Evolutionary conservation across 306 rosid genomes (phyloP).

Genomic region (Cicer arietinum): DNA sequence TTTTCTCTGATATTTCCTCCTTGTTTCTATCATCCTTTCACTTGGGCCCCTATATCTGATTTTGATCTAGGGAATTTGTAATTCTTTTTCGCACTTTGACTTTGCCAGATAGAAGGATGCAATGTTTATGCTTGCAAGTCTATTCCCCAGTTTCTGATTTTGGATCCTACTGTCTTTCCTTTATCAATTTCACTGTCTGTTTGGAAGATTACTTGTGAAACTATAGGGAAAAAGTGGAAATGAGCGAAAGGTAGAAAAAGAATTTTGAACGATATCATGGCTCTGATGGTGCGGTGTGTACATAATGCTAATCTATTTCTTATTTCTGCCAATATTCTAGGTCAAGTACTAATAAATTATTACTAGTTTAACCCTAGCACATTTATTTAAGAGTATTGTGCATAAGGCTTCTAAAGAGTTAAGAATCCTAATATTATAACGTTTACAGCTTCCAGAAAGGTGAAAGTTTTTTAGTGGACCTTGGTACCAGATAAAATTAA

Average conservation of each 20-base stretch:
- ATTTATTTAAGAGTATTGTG: background rate
- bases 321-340: background rate
- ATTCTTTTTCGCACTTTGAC: background rate
- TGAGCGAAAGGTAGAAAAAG: background rate
- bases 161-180: background rate
- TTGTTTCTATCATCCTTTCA: background rate
- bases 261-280: background rate
- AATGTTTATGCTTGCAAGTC: slow-evolving; percentile 4
- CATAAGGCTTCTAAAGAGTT: slow-evolving; percentile 9
- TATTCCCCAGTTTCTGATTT: background rate
- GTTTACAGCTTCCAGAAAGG: background rate
- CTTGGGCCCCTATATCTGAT: background rate
- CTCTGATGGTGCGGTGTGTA: background rate
- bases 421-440: slow-evolving; percentile 2
- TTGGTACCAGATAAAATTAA: background rate
- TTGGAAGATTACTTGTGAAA: background rate
- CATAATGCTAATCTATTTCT: background rate
- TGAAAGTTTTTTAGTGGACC: background rate
- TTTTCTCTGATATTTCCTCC: background rate
- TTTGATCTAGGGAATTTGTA: background rate
- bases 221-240: background rate
- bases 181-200: background rate
- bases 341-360: background rate
- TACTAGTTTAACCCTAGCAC: background rate
- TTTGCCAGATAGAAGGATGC: background rate